Conservation (phyloP, 164 flowering plant species). For the Berberis thunbergii region DNA sequence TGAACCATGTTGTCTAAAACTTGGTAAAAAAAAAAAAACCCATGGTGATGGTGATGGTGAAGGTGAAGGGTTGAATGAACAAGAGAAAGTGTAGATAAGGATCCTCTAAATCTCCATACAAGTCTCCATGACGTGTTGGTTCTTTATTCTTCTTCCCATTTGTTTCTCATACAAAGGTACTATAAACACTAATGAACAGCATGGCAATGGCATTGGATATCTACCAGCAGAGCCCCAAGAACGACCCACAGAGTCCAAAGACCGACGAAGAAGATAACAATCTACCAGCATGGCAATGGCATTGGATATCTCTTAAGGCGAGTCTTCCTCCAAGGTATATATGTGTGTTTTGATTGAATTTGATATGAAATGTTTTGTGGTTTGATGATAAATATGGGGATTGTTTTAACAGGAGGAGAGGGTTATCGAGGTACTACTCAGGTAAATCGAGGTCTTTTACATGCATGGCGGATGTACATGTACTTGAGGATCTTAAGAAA, state of each 20-base stretch:
- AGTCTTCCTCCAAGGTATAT: constrained; percentile 31
- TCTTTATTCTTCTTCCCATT: neutral
- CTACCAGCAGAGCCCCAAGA: neutral
- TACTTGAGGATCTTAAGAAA: constrained; percentile 53
- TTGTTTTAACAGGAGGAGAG: constrained; percentile 29
- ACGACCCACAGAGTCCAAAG: neutral
- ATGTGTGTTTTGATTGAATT: neutral
- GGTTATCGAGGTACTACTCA: constrained; percentile 57
- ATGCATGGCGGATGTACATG: constrained; percentile 36
- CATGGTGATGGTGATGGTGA: too few species aligned
- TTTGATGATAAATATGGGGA: neutral
- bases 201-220: constrained; percentile 2
- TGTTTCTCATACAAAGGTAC: neutral
- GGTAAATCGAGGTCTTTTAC: constrained; percentile 48
- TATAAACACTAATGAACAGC: neutral
- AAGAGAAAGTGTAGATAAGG: constrained; percentile 6
- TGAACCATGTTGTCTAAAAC: too few species aligned
- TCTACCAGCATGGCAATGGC: too few species aligned
- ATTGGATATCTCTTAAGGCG: constrained; percentile 24
- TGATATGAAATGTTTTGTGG: neutral
- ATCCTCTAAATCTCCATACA: neutral
- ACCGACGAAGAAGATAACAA: neutral
- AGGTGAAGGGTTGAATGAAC: neutral
- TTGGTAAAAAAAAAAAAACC: too few species aligned
- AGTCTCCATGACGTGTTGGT: neutral